Conservation (phyloP, 352 stramenopile genomes). For the Saprolegnia diclina region DNA sequence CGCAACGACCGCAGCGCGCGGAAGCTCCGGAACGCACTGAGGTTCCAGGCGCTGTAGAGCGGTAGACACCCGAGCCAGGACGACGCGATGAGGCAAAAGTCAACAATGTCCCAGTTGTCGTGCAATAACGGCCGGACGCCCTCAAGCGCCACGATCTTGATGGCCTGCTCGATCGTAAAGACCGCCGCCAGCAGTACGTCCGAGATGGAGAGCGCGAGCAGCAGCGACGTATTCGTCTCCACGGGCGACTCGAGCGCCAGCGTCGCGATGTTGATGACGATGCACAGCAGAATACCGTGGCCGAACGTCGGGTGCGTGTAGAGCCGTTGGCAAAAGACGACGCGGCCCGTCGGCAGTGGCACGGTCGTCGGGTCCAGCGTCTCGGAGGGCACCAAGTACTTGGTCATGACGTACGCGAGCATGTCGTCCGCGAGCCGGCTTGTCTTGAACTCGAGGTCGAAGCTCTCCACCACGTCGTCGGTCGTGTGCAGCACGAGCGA, state of each 20-base stretch:
- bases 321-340: slow-evolving; percentile 61
- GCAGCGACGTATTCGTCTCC: slow-evolving; percentile 34
- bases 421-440: slow-evolving; percentile 43
- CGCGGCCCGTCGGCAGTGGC: slow-evolving; percentile 37
- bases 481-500: slow-evolving; percentile 41
- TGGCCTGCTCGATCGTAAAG: slow-evolving; percentile 59
- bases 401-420: slow-evolving; percentile 51
- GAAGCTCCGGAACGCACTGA: slow-evolving; percentile 69
- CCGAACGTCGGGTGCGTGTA: slow-evolving; percentile 68
- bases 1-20: slow-evolving; percentile 63
- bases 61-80: slow-evolving; percentile 59
- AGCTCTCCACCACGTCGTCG: slow-evolving; percentile 33
- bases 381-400: slow-evolving; percentile 37
- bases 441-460: slow-evolving; percentile 75
- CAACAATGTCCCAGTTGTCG: slow-evolving; percentile 65
- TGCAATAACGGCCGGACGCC: slow-evolving; percentile 49
- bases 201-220: slow-evolving; percentile 43
- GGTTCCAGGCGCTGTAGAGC: slow-evolving; percentile 50
- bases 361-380: slow-evolving; percentile 51
- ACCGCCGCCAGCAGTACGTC: slow-evolving; percentile 58
- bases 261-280: slow-evolving; percentile 64
- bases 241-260: slow-evolving; percentile 61
- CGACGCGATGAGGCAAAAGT: slow-evolving; percentile 51
- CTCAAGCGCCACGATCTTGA: slow-evolving; percentile 61
- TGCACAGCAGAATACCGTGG: slow-evolving; percentile 50